Evolutionary conservation across 257 asterid genomes (phyloP).

Genomic region (Solanum tacnaense): DNA sequence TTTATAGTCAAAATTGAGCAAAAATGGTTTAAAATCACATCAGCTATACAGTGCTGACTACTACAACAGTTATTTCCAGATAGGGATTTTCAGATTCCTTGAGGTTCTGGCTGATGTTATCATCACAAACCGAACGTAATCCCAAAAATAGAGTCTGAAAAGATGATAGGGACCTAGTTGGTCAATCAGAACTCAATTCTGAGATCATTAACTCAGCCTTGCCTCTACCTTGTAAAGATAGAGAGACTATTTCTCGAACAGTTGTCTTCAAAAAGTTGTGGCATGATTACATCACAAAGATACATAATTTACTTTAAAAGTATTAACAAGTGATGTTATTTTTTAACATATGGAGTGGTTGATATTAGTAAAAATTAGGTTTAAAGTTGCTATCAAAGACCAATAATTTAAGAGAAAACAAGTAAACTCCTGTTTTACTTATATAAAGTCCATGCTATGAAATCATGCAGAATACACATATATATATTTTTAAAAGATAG

Average conservation of each 20-base stretch:
- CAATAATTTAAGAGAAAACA: not conserved
- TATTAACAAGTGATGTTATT: not conserved
- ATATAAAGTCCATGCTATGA: not conserved
- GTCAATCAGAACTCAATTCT: not conserved
- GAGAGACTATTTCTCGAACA: rapidly evolving
- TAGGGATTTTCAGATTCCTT: not conserved
- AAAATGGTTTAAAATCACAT: not conserved
- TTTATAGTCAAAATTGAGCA: not conserved
- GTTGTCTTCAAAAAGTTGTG: not conserved
- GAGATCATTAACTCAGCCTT: not conserved
- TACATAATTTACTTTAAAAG: not conserved
- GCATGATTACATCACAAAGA: not conserved
- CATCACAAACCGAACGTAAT: not conserved
- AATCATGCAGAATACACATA: not conserved
- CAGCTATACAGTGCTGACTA: not conserved
- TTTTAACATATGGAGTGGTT: not conserved
- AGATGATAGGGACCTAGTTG: not conserved
- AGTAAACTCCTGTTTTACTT: not conserved
- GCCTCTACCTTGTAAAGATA: not conserved
- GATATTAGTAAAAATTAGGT: not conserved
- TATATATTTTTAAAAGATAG: not conserved
- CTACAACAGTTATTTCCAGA: not conserved
- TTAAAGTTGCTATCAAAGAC: not conserved
- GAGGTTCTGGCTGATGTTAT: not conserved
- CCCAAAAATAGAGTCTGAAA: not conserved